Conservation (phyloP, 805 yeast species). For the Diddensiella santjacobensis region DNA sequence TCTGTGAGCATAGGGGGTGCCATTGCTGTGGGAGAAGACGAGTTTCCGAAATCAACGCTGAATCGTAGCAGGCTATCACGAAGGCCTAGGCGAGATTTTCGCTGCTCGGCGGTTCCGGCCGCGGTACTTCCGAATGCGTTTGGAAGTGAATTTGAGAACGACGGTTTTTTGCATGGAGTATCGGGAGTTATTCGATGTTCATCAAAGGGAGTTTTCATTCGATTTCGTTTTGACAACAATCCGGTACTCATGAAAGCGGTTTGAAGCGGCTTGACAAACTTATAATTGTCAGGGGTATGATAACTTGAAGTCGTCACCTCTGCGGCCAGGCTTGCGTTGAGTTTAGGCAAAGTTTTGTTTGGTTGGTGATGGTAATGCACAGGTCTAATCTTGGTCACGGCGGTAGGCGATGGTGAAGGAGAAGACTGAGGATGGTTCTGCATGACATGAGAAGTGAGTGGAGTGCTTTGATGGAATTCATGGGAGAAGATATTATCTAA, state of each 20-base stretch:
- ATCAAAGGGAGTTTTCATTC: conserved; percentile 31
- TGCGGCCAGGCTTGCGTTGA: conserved; percentile 18
- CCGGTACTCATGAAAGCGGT: conserved; percentile 80
- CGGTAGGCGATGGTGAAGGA: conserved; percentile 21
- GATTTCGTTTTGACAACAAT: conserved; percentile 56
- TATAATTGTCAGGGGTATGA: conserved; percentile 54
- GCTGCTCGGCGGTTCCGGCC: background rate
- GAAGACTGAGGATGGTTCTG: conserved; percentile 14
- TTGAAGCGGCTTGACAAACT: conserved; percentile 76
- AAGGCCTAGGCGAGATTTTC: conserved; percentile 15
- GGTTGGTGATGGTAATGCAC: conserved; percentile 4
- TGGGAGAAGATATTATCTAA: conserved; percentile 13
- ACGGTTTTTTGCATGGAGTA: conserved; percentile 57
- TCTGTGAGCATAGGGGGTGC: conserved; percentile 28
- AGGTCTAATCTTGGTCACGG: conserved; percentile 5
- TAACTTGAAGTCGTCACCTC: conserved; percentile 21
- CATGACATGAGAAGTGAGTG: background rate
- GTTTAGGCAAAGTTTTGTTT: conserved; percentile 16
- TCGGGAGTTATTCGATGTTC: conserved; percentile 48
- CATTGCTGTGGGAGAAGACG: conserved; percentile 14
- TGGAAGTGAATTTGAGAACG: conserved; percentile 22
- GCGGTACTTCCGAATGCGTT: conserved; percentile 16
- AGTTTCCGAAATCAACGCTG: conserved; percentile 18
- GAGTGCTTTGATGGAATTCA: conserved; percentile 7
- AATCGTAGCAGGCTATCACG: conserved; percentile 20